Percentiles rank a stretch among this genome's conserved stretches.
These are phyloP conservation scores for Cytospora paraplurivora DNA, from an alignment of 2,329 filamentous ascomycete genomes.

Conservation along the genomic window DNA sequence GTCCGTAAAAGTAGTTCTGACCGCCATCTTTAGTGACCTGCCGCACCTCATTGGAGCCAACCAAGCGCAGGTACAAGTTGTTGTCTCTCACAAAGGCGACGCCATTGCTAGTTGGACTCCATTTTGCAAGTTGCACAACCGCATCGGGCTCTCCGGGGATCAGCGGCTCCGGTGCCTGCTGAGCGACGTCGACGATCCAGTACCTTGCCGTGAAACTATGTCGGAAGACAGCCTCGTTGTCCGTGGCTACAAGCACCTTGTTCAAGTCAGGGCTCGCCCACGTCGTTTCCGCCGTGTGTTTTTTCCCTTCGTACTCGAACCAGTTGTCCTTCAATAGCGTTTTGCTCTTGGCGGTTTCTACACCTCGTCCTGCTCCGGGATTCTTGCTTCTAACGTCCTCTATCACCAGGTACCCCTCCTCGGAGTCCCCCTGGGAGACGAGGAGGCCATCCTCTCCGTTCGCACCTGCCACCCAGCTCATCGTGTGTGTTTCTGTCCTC, in stretches of 20 bases:
- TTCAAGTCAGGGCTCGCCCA: constrained; percentile 82
- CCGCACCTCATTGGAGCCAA: constrained; percentile 58
- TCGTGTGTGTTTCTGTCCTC: constrained; percentile 62
- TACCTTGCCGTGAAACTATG: constrained; percentile 86
- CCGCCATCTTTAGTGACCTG: constrained; percentile 88
- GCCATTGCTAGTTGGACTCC: constrained; percentile 85
- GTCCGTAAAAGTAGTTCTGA: constrained; percentile 86
- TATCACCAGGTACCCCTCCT: constrained; percentile 78
- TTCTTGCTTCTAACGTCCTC: constrained; percentile 71
- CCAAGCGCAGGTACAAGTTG: constrained; percentile 79
- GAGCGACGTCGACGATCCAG: constrained; percentile 88
- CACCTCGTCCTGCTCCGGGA: constrained; percentile 38
- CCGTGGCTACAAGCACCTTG: constrained; percentile 80
- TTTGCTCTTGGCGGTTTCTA: constrained; percentile 52
- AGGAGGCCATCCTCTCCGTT: constrained; percentile 81
- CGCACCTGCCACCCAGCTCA: constrained; percentile 76
- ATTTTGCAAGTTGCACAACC: constrained; percentile 79
- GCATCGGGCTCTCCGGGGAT: constrained; percentile 67
- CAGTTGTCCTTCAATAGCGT: constrained; percentile 72
- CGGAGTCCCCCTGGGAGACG: constrained; percentile 67
- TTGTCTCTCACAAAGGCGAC: constrained; percentile 90
- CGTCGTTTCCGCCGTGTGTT: constrained; percentile 60
- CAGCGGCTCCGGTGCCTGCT: constrained; percentile 75
- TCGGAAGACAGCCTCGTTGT: constrained; percentile 77
- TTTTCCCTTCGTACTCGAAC: constrained; percentile 62